Evolutionary conservation across 495 filamentous ascomycete species (phyloP).

Genomic region (Mytilinidion resinicola): DNA sequence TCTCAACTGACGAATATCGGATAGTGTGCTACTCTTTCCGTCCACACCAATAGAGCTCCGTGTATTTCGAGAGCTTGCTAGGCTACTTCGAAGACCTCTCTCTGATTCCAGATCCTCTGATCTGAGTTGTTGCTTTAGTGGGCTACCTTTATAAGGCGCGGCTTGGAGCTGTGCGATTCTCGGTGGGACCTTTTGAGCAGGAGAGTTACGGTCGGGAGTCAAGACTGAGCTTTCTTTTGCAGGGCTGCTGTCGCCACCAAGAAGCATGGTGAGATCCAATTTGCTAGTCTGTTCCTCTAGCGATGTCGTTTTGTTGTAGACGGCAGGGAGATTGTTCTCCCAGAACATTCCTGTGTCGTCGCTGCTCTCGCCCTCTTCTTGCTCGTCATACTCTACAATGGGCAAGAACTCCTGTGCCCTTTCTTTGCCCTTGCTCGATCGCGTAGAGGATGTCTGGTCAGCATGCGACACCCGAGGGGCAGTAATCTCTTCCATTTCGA

Average conservation of each 20-base stretch:
- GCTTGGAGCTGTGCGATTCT: not conserved
- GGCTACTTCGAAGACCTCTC: not conserved
- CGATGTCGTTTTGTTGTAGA: constrained; percentile 18
- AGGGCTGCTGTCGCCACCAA: constrained; percentile 11
- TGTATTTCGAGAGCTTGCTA: not conserved
- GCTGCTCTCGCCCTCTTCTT: constrained; percentile 16
- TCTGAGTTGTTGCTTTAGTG: not conserved
- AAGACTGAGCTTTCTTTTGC: constrained; percentile 9
- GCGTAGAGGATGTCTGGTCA: not conserved
- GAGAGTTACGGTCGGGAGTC: not conserved
- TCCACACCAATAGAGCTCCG: not conserved
- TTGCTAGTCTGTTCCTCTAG: constrained; percentile 1
- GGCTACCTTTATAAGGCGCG: not conserved
- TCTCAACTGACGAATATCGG: constrained; percentile 19
- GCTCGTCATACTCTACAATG: constrained; percentile 1
- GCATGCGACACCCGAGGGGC: not conserved
- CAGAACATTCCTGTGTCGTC: constrained; percentile 37
- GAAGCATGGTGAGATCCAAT: constrained; percentile 15
- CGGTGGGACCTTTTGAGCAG: not conserved
- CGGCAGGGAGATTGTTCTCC: constrained; percentile 28
- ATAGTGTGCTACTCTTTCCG: not conserved
- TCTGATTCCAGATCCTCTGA: not conserved
- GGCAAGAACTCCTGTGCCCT: constrained; percentile 4
- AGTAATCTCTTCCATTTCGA: constrained; percentile 4
- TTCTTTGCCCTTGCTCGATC: constrained; percentile 12